Conservation (phyloP, 805 yeast species). For the Komagataella ulmi region DNA sequence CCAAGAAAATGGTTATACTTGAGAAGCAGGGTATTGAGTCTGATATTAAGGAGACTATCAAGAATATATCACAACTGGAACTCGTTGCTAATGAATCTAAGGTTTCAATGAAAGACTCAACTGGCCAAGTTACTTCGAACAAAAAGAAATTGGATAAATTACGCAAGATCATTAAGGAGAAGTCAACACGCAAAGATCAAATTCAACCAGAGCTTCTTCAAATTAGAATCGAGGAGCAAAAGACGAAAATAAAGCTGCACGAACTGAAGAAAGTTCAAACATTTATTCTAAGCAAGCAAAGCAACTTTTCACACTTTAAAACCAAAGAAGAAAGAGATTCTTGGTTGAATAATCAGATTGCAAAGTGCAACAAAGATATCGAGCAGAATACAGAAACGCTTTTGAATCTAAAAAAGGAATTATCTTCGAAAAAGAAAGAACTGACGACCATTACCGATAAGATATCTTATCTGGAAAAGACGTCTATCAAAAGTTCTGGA, state of each 20-base stretch:
- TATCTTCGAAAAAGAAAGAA: conserved; percentile 14
- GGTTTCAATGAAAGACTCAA: conserved; percentile 17
- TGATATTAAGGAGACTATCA: conserved; percentile 35
- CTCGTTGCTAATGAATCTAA: conserved; percentile 31
- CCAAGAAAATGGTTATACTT: conserved; percentile 33
- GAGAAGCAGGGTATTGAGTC: conserved; percentile 43
- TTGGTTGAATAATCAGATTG: conserved; percentile 50
- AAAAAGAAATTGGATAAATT: conserved; percentile 11
- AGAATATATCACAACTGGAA: conserved; percentile 33
- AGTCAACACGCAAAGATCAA: conserved; percentile 21
- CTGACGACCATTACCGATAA: conserved; percentile 20
- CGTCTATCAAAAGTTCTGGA: conserved; percentile 1
- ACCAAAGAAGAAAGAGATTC: conserved; percentile 44
- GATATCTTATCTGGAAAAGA: conserved; percentile 19
- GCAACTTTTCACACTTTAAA: conserved; percentile 47
- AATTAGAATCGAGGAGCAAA: conserved; percentile 25
- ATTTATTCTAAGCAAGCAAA: conserved; percentile 54
- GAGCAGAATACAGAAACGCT: conserved; percentile 5
- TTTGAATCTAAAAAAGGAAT: conserved; percentile 5
- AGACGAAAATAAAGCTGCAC: conserved; percentile 23
- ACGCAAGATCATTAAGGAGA: conserved; percentile 17
- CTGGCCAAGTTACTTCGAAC: conserved; percentile 16
- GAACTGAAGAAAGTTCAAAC: conserved; percentile 40
- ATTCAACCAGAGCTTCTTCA: conserved; percentile 27
- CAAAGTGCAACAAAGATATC: conserved; percentile 13